Percentiles rank a stretch among this genome's conserved stretches.
phyloP scores from a whole-genome alignment of 345 rosid genomes.

The Schrenkiella parvula region DNA sequence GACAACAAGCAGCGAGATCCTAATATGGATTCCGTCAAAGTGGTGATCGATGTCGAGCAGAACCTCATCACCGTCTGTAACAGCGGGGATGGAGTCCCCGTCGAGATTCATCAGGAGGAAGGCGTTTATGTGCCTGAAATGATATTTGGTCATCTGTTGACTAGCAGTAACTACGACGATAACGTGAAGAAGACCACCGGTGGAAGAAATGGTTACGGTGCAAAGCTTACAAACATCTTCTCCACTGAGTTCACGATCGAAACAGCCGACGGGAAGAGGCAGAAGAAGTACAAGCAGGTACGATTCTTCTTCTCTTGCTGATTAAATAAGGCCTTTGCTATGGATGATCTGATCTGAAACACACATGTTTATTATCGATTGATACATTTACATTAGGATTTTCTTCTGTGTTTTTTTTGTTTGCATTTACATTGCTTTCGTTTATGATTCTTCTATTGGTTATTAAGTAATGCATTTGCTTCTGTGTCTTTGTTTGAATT shows the following conservation, averaged over 20 bases:
- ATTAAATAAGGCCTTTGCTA: too few relatives aligned
- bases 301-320: too few relatives aligned
- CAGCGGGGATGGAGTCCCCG: constrained; percentile 92
- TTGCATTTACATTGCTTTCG: too few relatives aligned
- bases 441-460: too few relatives aligned
- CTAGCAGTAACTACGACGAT: constrained; percentile 90
- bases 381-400: too few relatives aligned
- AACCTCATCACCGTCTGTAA: constrained; percentile 76
- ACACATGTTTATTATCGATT: too few relatives aligned
- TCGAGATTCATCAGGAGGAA: constrained; percentile 93
- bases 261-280: constrained; percentile 83
- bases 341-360: too few relatives aligned
- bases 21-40: constrained; percentile 69
- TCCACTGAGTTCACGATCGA: constrained; percentile 82
- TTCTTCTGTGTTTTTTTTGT: too few relatives aligned
- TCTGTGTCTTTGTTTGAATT: neutral
- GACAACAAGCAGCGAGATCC: constrained; percentile 94
- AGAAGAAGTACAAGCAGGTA: constrained; percentile 88
- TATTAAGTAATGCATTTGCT: too few relatives aligned
- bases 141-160: constrained; percentile 90
- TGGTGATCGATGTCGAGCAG: constrained; percentile 65
- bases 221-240: constrained; percentile 91
- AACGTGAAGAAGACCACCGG: constrained; percentile 89
- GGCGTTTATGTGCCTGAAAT: constrained; percentile 86
- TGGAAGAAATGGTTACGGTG: constrained; percentile 94